A percentile compares a stretch with the other conserved stretches of the same genome.
Evolutionary conservation across 257 asterid species (phyloP).

Genomic region (Solanum ahanhuiri): DNA sequence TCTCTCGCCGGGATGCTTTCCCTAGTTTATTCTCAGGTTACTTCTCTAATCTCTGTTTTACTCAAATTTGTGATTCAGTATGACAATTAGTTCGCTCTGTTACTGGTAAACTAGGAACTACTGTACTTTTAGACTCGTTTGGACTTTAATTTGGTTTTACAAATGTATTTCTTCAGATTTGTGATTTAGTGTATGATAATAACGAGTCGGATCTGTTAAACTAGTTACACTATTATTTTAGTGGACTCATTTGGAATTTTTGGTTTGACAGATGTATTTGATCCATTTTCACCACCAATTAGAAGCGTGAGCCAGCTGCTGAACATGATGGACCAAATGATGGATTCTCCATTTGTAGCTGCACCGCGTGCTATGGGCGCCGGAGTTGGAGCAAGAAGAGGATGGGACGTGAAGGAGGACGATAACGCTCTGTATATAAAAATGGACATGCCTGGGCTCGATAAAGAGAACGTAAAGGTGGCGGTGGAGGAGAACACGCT

Average conservation of each 20-base stretch:
- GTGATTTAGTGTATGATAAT: not conserved
- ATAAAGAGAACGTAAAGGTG: constrained; percentile 32
- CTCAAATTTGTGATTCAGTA: not conserved
- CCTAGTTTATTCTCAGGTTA: constrained; percentile 26
- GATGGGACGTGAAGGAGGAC: constrained; percentile 32
- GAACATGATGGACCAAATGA: constrained; percentile 61
- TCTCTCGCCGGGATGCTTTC: constrained; percentile 22
- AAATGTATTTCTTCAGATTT: not conserved
- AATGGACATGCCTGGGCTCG: constrained; percentile 43
- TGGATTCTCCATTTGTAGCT: constrained; percentile 17
- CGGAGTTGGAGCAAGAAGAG: constrained; percentile 5
- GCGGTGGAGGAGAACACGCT: constrained; percentile 27
- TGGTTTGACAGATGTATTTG: constrained; percentile 28
- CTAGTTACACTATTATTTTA: not conserved
- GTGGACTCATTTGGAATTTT: not conserved
- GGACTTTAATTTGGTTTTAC: not conserved
- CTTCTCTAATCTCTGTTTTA: not conserved
- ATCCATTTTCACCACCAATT: constrained; percentile 41
- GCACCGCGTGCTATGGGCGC: not conserved
- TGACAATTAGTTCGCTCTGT: not conserved
- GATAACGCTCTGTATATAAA: constrained; percentile 11
- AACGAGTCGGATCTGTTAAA: not conserved
- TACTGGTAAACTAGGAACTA: not conserved
- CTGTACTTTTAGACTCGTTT: not conserved
- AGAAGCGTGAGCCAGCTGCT: constrained; percentile 58